Conservation (phyloP, 2,329 filamentous ascomycete species). For the Aspergillus fijiensis region DNA sequence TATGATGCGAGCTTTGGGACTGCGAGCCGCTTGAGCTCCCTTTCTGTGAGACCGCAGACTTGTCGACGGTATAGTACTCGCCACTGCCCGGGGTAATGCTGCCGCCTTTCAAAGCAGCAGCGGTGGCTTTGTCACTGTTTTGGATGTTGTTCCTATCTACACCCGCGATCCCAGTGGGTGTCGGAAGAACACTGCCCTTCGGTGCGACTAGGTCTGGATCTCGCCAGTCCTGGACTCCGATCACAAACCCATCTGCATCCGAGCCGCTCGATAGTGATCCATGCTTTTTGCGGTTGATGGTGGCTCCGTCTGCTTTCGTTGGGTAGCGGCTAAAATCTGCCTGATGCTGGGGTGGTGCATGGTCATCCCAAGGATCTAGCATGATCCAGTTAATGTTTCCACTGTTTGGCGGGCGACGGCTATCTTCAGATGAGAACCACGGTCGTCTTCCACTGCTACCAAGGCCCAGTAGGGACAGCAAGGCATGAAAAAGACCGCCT, state of each 20-base stretch:
- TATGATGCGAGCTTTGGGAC: slow-evolving; percentile 9
- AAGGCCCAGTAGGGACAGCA: slow-evolving; percentile 48
- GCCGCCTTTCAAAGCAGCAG: slow-evolving; percentile 56
- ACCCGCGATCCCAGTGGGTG: slow-evolving; percentile 25
- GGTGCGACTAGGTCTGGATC: slow-evolving; percentile 69
- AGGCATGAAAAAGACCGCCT: slow-evolving; percentile 43
- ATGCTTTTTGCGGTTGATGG: slow-evolving; percentile 23
- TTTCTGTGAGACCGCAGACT: slow-evolving; percentile 22
- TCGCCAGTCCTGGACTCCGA: slow-evolving; percentile 84
- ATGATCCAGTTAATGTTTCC: slow-evolving; percentile 73
- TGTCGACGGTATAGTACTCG: slow-evolving; percentile 59
- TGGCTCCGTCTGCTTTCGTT: slow-evolving; percentile 18
- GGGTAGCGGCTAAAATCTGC: slow-evolving; percentile 4
- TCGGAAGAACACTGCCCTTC: slow-evolving; percentile 27
- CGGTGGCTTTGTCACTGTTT: slow-evolving; percentile 31
- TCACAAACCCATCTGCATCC: slow-evolving; percentile 66
- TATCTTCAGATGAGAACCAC: slow-evolving; percentile 46
- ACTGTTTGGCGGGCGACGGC: slow-evolving; percentile 67
- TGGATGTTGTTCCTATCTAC: slow-evolving; percentile 31
- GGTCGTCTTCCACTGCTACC: slow-evolving; percentile 28
- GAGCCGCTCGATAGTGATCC: slow-evolving; percentile 27
- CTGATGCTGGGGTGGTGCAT: slow-evolving; percentile 33
- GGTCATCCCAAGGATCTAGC: slow-evolving; percentile 63
- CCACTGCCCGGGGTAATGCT: slow-evolving; percentile 72
- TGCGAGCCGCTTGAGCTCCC: slow-evolving; percentile 13